Percentiles rank a stretch among this genome's conserved stretches.
Conservation (phyloP, 2,329 filamentous ascomycete species). For the Blumeria hordei region DNA sequence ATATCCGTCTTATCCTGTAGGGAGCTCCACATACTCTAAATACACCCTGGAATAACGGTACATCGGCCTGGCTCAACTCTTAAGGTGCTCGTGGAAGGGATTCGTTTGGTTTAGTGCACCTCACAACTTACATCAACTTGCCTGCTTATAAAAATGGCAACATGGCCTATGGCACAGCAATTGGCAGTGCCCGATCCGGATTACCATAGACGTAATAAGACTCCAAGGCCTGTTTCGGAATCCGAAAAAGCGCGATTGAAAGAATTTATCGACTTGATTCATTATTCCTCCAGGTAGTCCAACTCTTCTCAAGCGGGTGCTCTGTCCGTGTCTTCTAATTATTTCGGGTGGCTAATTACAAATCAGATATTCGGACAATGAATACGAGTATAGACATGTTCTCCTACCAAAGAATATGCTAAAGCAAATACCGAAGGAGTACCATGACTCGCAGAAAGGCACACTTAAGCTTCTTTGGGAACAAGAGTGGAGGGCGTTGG, state of each 20-base stretch:
- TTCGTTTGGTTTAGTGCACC: too few species aligned
- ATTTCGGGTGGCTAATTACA: background rate
- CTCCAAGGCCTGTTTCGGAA: conserved; percentile 57
- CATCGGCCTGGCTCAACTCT: too few species aligned
- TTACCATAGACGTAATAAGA: conserved; percentile 62
- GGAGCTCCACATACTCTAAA: too few species aligned
- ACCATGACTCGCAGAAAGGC: conserved; percentile 70
- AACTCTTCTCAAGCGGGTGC: background rate
- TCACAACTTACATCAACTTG: too few species aligned
- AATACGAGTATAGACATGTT: conserved; percentile 93
- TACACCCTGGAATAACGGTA: too few species aligned
- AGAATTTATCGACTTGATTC: conserved; percentile 79
- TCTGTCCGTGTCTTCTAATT: background rate
- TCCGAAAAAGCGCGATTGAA: conserved; percentile 63
- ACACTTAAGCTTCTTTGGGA: conserved; percentile 95
- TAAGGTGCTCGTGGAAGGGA: too few species aligned
- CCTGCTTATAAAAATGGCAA: background rate
- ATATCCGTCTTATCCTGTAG: too few species aligned
- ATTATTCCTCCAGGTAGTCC: conserved; percentile 70
- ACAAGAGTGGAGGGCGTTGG: conserved; percentile 90
- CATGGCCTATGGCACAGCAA: background rate
- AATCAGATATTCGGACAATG: conserved; percentile 66
- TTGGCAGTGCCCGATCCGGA: conserved; percentile 22
- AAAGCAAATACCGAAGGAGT: conserved; percentile 85
- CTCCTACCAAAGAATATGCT: conserved; percentile 97